Evolutionary conservation across 768 basidiomycete species (phyloP), one percentile per base, ranked within the genome.

Genomic region (Chiua virens): DNA sequence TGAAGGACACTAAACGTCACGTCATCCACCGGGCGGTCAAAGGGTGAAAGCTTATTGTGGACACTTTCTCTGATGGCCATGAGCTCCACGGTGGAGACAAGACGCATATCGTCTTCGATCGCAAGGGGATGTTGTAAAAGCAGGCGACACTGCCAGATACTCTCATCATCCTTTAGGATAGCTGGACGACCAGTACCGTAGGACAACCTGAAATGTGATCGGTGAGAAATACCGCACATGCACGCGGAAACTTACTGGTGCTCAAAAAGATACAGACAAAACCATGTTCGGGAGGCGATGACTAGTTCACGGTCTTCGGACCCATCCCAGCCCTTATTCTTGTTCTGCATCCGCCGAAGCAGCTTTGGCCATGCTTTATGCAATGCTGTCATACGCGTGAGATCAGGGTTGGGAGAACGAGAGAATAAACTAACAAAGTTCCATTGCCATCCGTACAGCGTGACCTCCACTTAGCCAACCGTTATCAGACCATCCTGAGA

Each of bases 371-470:
- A 98, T 25, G 94, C 90, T 65, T 89, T 87, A 68, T 97, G 91
- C 79, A 96, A 82, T 20, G 89, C 89, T 92, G 61, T 34, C 52
- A 37, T 37, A 45, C 35, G 11, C 20, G 40, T 63, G 37, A 64
- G 59, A 34, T 36, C 1, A 36, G 35, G 11, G 25, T 39, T 8
- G 27, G 11, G 47, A 43, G 40, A 32, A 35, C 14, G 15, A 48
- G 34, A 56, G 27, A 54, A 30, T 9, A 22, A 47, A 69, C 84
- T 66, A 64, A 90, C 91, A 92, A 46, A 95, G 75, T 64, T 98
- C 95, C 78, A 97, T 85, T 36, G 92, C 94, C 91, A 98, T 94
- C 45, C 94, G 81, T 9, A 97, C 92, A n/a, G 95, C 95, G 71
- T 97, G 95, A 10, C 91, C 93, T 10, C 92, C 90, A 58, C 88